Evolutionary conservation across 768 basidiomycete genomes (phyloP).

Genomic region (Mycena indigotica): DNA sequence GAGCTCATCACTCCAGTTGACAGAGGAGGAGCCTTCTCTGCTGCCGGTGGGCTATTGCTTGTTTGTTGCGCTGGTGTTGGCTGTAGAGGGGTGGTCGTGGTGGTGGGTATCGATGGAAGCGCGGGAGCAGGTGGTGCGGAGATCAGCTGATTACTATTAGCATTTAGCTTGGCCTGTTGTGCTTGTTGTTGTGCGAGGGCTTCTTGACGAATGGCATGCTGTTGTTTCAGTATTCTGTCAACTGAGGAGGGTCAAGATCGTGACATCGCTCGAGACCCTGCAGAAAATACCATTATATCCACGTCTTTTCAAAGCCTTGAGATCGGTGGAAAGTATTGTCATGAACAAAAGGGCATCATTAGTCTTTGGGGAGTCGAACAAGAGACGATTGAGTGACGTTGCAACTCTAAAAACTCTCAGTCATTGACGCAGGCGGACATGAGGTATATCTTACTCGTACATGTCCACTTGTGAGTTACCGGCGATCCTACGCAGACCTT

Average conservation of each 20-base stretch:
- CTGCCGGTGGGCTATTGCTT: slow-evolving; percentile 3
- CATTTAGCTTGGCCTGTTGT: slow-evolving; percentile 42
- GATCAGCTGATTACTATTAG: slow-evolving; percentile 32
- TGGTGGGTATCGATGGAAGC: slow-evolving; percentile 9
- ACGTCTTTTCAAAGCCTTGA: slow-evolving; percentile 76
- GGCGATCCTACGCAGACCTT: slow-evolving; percentile 48
- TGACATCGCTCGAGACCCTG: not conserved
- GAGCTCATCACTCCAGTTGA: slow-evolving; percentile 18
- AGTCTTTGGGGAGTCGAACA: slow-evolving; percentile 77
- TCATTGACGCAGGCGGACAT: not conserved
- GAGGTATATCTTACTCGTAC: slow-evolving; percentile 75
- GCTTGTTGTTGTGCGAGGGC: slow-evolving; percentile 52
- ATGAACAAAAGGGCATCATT: slow-evolving; percentile 90
- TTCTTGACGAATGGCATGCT: slow-evolving; percentile 65
- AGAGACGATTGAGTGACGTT: slow-evolving; percentile 73
- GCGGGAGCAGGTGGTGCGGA: slow-evolving; percentile 25
- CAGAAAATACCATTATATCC: slow-evolving; percentile 73
- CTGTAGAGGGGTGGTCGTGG: slow-evolving; percentile 11
- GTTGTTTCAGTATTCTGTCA: slow-evolving; percentile 86
- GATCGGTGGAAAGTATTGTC: slow-evolving; percentile 91
- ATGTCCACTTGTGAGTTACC: slow-evolving; percentile 78
- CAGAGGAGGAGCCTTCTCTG: slow-evolving; percentile 6
- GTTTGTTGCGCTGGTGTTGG: slow-evolving; percentile 1
- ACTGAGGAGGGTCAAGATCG: slow-evolving; percentile 48
- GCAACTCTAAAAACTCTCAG: slow-evolving; percentile 64